A percentile compares a stretch with the other conserved stretches of the same genome.
These are phyloP conservation scores for Populus alba DNA, from an alignment of 345 rosid species.

Conservation along the genomic window DNA sequence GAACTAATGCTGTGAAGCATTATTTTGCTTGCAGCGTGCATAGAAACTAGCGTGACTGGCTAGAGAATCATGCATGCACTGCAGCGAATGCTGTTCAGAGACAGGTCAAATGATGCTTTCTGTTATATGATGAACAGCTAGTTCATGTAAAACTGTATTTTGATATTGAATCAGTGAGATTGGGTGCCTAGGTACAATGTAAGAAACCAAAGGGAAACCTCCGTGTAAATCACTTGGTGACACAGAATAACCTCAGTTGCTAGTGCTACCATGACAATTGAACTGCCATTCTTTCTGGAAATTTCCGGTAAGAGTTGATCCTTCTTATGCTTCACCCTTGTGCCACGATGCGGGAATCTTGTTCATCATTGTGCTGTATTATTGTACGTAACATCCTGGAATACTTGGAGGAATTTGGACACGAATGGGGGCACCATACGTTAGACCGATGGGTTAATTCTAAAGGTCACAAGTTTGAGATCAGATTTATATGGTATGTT, in stretches of 20 bases:
- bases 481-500: no score
- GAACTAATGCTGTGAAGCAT: slow-evolving; percentile 41
- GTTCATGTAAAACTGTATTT: neutral
- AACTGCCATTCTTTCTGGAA: no score
- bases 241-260: no score
- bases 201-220: neutral
- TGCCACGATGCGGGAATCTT: neutral
- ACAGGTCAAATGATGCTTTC: neutral
- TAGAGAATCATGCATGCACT: slow-evolving; percentile 1
- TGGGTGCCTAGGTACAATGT: neutral
- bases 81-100: neutral
- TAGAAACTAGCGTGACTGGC: slow-evolving; percentile 1
- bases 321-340: neutral
- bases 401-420: no score
- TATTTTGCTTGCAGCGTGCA: slow-evolving; percentile 9
- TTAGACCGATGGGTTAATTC: no score
- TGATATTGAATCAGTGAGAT: neutral
- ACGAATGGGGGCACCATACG: no score
- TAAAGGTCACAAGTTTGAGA: no score
- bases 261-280: no score
- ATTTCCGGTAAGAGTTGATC: neutral
- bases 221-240: neutral
- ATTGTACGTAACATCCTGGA: no score
- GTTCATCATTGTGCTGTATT: no score
- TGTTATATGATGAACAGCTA: neutral